Conservation (phyloP, 805 yeast genomes). For the Nakazawaea wyomingensis region DNA sequence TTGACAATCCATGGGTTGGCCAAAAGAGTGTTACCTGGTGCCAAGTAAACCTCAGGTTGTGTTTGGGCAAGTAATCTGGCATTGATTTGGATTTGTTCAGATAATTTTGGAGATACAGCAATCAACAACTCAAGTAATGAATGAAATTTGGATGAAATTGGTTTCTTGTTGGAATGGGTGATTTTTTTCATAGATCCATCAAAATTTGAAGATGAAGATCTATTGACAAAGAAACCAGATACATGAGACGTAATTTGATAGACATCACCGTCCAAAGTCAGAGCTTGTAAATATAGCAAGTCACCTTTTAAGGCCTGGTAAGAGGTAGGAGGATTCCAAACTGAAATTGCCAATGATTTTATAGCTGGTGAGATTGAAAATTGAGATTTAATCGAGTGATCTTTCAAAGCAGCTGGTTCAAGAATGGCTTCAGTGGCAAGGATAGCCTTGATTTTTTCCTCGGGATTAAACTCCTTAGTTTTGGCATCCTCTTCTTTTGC, state of each 20-base stretch:
- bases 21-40: conserved; percentile 57
- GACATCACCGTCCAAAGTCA: conserved; percentile 77
- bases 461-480: conserved; percentile 24
- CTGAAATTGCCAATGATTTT: conserved; percentile 52
- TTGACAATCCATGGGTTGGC: conserved; percentile 77
- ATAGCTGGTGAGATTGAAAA: conserved; percentile 44
- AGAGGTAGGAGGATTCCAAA: conserved; percentile 84
- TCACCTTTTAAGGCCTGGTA: conserved; percentile 65
- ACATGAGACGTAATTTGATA: conserved; percentile 74
- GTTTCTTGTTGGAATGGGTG: conserved; percentile 22
- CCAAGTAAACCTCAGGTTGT: conserved; percentile 50
- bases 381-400: conserved; percentile 27
- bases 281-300: conserved; percentile 65
- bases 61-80: conserved; percentile 36
- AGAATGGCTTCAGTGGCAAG: conserved; percentile 16
- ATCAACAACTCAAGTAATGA: conserved; percentile 58
- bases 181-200: conserved; percentile 52
- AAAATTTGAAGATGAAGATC: conserved; percentile 59
- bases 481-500: conserved; percentile 14
- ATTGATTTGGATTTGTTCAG: conserved; percentile 46
- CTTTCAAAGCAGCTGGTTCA: conserved; percentile 13
- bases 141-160: conserved; percentile 31
- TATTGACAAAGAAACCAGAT: conserved; percentile 76
- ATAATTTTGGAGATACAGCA: conserved; percentile 60
- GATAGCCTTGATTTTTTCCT: conserved; percentile 24